Percentiles rank a stretch among this genome's conserved stretches.
These are phyloP conservation scores for Yarrowia sp. DNA, from an alignment of 805 yeast genomes.

Conservation along the genomic window DNA sequence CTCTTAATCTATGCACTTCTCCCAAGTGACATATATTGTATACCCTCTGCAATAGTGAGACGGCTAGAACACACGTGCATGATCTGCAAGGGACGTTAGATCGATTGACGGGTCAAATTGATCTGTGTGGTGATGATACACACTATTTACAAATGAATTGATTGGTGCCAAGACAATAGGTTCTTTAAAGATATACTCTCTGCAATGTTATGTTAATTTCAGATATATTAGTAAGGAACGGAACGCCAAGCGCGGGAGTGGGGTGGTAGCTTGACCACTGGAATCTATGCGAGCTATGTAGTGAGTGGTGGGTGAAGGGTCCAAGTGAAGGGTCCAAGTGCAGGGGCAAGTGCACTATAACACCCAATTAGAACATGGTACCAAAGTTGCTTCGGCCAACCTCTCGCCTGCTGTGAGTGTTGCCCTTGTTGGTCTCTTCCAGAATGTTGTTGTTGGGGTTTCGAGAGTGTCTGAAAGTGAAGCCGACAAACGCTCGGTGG, in stretches of 20 bases:
- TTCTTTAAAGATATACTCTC: not conserved
- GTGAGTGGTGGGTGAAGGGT: not conserved
- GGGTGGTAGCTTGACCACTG: not conserved
- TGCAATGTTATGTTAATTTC: not conserved
- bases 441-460: constrained; percentile 11
- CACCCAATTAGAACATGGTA: constrained; percentile 13
- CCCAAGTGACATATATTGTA: too few relatives aligned
- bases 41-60: not conserved
- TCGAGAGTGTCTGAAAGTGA: constrained; percentile 84
- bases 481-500: constrained; percentile 80
- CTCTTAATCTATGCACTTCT: not conserved
- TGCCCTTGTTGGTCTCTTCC: constrained; percentile 22
- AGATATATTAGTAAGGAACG: constrained; percentile 8
- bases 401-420: not conserved
- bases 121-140: not conserved
- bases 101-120: not conserved
- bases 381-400: constrained; percentile 18
- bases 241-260: not conserved
- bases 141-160: not conserved
- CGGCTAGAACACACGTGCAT: not conserved
- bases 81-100: not conserved
- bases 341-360: not conserved
- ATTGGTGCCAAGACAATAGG: not conserved
- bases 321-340: not conserved
- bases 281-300: not conserved